phyloP scores from a whole-genome alignment of 345 rosid genomes.

The Lumnitzera littorea region DNA sequence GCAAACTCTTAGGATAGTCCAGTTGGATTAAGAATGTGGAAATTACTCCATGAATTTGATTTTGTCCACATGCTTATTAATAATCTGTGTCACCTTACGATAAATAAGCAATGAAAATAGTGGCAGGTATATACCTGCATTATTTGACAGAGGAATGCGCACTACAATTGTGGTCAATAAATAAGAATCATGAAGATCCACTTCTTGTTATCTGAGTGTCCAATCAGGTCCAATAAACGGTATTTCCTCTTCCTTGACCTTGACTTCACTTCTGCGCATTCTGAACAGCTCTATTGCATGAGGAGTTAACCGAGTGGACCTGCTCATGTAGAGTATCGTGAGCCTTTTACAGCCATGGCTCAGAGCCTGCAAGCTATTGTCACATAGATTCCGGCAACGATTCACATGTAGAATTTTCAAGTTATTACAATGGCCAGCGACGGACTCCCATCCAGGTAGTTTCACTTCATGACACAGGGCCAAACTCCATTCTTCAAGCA shows the following conservation, averaged over 20 bases:
- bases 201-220: conserved; percentile 10
- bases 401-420: conserved; percentile 64
- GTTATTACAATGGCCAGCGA: conserved; percentile 43
- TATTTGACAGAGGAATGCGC: too few relatives aligned
- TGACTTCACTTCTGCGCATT: conserved; percentile 32
- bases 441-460: conserved; percentile 54
- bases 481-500: conserved; percentile 68
- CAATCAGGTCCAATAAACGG: conserved; percentile 49
- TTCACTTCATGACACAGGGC: conserved; percentile 54
- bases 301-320: conserved; percentile 15
- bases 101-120: too few relatives aligned
- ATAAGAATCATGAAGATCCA: too few relatives aligned
- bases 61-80: too few relatives aligned
- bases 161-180: too few relatives aligned
- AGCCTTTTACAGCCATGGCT: conserved; percentile 61
- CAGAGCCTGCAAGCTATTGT: conserved; percentile 47
- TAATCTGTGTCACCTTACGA: too few relatives aligned
- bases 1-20: too few relatives aligned
- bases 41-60: too few relatives aligned
- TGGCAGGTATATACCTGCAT: too few relatives aligned
- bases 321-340: conserved; percentile 35
- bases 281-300: conserved; percentile 48
- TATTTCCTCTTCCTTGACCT: conserved; percentile 37
- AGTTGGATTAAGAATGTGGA: too few relatives aligned
- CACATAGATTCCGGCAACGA: conserved; percentile 55